A percentile compares a stretch with the other conserved stretches of the same genome.
Conservation (phyloP, 257 asterid genomes). For the Nicotiana attenuata region DNA sequence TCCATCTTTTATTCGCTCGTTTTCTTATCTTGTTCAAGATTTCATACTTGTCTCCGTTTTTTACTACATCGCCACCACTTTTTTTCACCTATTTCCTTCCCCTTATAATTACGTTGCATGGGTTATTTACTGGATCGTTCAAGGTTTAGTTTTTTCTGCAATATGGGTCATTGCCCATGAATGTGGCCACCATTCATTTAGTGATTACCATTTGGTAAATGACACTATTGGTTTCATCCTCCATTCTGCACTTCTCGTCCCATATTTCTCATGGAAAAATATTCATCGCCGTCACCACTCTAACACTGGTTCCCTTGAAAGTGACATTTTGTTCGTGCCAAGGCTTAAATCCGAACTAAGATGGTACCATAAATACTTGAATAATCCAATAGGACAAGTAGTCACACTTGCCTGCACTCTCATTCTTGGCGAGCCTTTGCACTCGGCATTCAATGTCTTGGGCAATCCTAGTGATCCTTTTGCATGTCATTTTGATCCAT, state of each 20-base stretch:
- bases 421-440: conserved; percentile 57
- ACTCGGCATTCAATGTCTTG: conserved; percentile 46
- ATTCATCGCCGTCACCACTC: conserved; percentile 70
- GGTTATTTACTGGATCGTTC: conserved; percentile 41
- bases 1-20: too few relatives aligned
- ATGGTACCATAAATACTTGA: conserved; percentile 47
- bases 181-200: conserved; percentile 59
- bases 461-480: conserved; percentile 30
- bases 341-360: conserved; percentile 34
- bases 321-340: conserved; percentile 56
- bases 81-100: conserved; percentile 32
- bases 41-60: background rate
- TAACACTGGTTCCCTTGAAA: conserved; percentile 56
- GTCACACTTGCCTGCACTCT: conserved; percentile 30
- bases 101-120: conserved; percentile 38
- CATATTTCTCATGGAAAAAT: conserved; percentile 65
- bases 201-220: too few relatives aligned
- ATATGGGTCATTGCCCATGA: conserved; percentile 62
- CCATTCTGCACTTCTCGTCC: conserved; percentile 44
- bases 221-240: too few relatives aligned
- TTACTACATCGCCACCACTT: conserved; percentile 41
- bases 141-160: conserved; percentile 51
- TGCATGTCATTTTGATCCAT: too few relatives aligned
- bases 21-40: too few relatives aligned
- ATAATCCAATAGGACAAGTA: conserved; percentile 49